phyloP scores from a whole-genome alignment of 2,329 filamentous ascomycete species.

The Ophioceras dolichostomum region DNA sequence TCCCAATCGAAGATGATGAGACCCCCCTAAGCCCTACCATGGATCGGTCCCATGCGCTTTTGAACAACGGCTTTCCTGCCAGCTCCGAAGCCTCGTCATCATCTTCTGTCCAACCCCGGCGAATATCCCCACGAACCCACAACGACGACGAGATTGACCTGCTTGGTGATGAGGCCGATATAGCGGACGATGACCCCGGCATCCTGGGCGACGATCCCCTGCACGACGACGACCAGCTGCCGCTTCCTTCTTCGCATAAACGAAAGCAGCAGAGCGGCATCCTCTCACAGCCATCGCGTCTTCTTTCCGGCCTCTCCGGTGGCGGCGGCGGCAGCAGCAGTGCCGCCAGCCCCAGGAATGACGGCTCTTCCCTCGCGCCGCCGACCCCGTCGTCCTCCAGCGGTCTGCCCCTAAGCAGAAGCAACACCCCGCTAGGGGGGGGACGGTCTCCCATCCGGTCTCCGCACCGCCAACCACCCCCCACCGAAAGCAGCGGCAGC shows the following conservation, averaged over 20 bases:
- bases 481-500: background rate
- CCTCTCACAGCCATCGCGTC: slow-evolving; percentile 31
- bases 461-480: too few relatives aligned
- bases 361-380: too few relatives aligned
- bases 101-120: too few relatives aligned
- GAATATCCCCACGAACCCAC: background rate
- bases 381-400: background rate
- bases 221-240: slow-evolving; percentile 25
- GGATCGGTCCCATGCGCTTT: slow-evolving; percentile 4
- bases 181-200: slow-evolving; percentile 35
- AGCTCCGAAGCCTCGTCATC: slow-evolving; percentile 17
- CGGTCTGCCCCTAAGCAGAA: too few relatives aligned
- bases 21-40: slow-evolving; percentile 1
- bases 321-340: slow-evolving; percentile 8
- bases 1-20: slow-evolving; percentile 1
- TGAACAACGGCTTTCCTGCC: slow-evolving; percentile 6
- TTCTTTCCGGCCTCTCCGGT: slow-evolving; percentile 35
- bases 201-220: slow-evolving; percentile 27
- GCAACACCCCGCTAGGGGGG: background rate
- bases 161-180: slow-evolving; percentile 13
- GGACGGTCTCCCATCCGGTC: too few relatives aligned
- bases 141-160: slow-evolving; percentile 9
- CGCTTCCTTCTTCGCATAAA: slow-evolving; percentile 59
- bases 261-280: slow-evolving; percentile 45
- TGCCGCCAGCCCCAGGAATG: background rate